A percentile compares a stretch with the other conserved stretches of the same genome.
These are phyloP conservation scores for Singerocomus rubriflavus DNA, from an alignment of 1,284 basidiomycete species.

Conservation along the genomic window DNA sequence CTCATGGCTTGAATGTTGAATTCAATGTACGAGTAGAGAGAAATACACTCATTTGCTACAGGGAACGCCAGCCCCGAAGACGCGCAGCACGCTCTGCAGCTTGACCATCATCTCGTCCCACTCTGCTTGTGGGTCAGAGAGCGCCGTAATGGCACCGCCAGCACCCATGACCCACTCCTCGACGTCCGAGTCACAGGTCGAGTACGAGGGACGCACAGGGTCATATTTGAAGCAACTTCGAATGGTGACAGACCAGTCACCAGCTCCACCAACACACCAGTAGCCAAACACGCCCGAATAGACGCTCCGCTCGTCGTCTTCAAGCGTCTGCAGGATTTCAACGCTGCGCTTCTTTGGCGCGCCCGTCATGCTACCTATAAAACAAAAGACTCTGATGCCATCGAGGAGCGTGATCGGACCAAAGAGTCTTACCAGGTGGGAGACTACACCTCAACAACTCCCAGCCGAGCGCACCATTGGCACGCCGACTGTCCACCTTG, in stretches of 20 bases:
- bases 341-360: slow-evolving; percentile 95
- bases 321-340: slow-evolving; percentile 83
- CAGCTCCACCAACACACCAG: slow-evolving; percentile 84
- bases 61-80: slow-evolving; percentile 45
- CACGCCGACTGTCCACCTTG: slow-evolving; percentile 25
- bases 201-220: neutral
- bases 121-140: slow-evolving; percentile 83
- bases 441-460: slow-evolving; percentile 78
- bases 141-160: slow-evolving; percentile 93
- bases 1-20: slow-evolving; percentile 60
- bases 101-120: slow-evolving; percentile 96
- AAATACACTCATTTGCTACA: slow-evolving; percentile 13
- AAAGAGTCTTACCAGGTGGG: slow-evolving; percentile 71
- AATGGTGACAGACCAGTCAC: slow-evolving; percentile 96
- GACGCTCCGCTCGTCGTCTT: slow-evolving; percentile 68
- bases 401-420: neutral
- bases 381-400: slow-evolving; percentile 5
- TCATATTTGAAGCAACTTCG: slow-evolving; percentile 86
- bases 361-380: slow-evolving; percentile 91
- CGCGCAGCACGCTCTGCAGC: slow-evolving; percentile 65
- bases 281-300: slow-evolving; percentile 98
- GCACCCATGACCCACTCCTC: slow-evolving; percentile 83
- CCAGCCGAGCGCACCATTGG: slow-evolving; percentile 60
- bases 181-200: slow-evolving; percentile 10
- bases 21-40: slow-evolving; percentile 19